Base-by-base conservation (phyloP, 108 stramenopile genomes). In the Skeletonema tropicum region DNA sequence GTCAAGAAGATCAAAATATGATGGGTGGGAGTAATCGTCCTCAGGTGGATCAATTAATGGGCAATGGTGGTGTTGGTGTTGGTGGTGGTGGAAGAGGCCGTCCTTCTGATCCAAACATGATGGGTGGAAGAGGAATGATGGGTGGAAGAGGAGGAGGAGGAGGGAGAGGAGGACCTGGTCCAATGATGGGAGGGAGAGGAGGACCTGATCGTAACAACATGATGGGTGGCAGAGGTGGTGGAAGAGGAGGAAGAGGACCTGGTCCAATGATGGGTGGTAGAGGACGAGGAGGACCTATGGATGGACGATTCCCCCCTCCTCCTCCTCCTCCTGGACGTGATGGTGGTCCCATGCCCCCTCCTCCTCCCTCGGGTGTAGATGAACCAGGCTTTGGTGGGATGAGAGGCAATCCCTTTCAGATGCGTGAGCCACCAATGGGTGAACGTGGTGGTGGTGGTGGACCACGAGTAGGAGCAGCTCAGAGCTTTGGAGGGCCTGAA, bases 361-460 rank as follows among this genome's bases (percentile, higher is more conserved):
- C 38, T 2, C 38, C 38, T 39, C 38, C 38, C 0, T 10, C 38
- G 10, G 38, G 38, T 39, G 2, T 39, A 3, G 38, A 39, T 12
- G 11, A n/a, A 2, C 42, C 42, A 3, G 42, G 42, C 14, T 45
- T 5, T 45, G 52, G 10, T 55, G 23, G 10, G 2, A 55, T 55
- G 52, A 55, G 23, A 23, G 52, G 52, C 23, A 23, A 55, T 55
- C 52, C 52, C 52, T 55, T 23, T 23, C 52, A 55, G 10, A 55
- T 55, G 52, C 52, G 52, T 45, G 42, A 45, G 3, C 42, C 42
- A 45, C 42, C 15, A n/a, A 55, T 55, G 52, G 52, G 52, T 55
- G 52, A 23, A 23, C 52, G 23, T 0, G 26, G 23, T 0, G 52
- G 23, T 0, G 26, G 23, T 0, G 52, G 10, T 55, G 52, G 52